Evolutionary conservation across 768 basidiomycete genomes (phyloP), one percentile per base, ranked within the genome.

Genomic region (Agrocybe chaxingu): DNA sequence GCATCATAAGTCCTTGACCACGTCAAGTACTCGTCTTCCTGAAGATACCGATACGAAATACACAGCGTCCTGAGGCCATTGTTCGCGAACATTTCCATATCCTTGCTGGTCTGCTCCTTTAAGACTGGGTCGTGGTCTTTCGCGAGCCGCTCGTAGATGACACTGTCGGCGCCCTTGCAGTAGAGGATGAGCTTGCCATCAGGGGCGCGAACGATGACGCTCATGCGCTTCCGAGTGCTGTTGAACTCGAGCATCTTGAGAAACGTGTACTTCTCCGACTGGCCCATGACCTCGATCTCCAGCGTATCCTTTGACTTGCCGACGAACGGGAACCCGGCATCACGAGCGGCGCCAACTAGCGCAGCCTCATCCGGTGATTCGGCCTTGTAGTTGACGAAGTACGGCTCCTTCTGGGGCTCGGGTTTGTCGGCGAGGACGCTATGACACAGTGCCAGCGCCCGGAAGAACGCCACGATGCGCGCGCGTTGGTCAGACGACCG

Each of bases 361-460:
- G 96, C 96, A 16, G 93, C 92, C 65, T 98, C 96, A 62, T 98
- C 94, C 0, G 93, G 95, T 3, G 88, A 91, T 70, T 99, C 95
- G 3, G 96, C 96, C 69, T 98, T 98, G 76, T 98, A 98, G 51
- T 87, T 81, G 48, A 96, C 63, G 7, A 72, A 64, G 62, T 77
- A 81, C 0, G 91, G 89, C 3, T 82, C 68, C 18, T 70, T 70
- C 48, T 76, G 64, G 1, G 82, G 79, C 31, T 89, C 84, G 0
- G 88, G 80, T 46, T 73, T 77, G 56, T 96, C 93, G 0, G 92
- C 78, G 8, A 98, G 78, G 39, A 97, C 96, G 11, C 84, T 88
- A 64, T 98, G 96, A 61, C 96, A 98, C 12, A 98, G 63, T 0
- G 94, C 89, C n/a, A 98, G 75, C 0, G 92, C 92, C n/a, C 91